Conservation (phyloP, 164 flowering plant species). For the Stephania cephalantha region DNA sequence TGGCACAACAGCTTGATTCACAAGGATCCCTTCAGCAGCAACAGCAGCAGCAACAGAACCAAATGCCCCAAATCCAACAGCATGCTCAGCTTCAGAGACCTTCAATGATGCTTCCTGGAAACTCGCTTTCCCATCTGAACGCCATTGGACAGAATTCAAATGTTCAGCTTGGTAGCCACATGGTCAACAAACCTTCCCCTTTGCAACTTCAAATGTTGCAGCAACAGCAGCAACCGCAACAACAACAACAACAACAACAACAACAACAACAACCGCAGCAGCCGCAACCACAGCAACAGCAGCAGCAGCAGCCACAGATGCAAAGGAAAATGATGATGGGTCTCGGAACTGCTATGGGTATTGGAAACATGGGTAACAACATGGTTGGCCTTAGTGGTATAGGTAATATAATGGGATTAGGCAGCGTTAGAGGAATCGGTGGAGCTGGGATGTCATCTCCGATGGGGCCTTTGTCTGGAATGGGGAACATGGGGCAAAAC, state of each 20-base stretch:
- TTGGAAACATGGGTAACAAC: conserved; percentile 57
- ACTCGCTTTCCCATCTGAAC: conserved; percentile 47
- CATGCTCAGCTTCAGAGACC: conserved; percentile 65
- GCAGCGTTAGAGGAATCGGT: conserved; percentile 58
- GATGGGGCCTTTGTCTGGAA: conserved; percentile 47
- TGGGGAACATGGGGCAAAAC: conserved; percentile 58
- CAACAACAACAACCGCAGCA: conserved; percentile 33
- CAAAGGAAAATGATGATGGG: conserved; percentile 71
- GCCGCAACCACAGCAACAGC: conserved; percentile 28
- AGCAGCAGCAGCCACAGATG: conserved; percentile 42
- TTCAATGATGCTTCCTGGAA: conserved; percentile 44
- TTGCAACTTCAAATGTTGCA: conserved; percentile 61
- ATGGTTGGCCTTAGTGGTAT: conserved; percentile 61
- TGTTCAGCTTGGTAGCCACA: conserved; percentile 46
- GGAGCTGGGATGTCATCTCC: conserved; percentile 61
- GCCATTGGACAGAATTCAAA: conserved; percentile 49
- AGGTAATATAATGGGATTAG: conserved; percentile 55
- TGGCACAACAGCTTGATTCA: conserved; percentile 53
- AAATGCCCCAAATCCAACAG: conserved; percentile 40
- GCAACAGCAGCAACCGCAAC: conserved; percentile 39
- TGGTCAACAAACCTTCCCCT: conserved; percentile 49
- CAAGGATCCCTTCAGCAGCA: conserved; percentile 43
- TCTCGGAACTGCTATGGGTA: conserved; percentile 49
- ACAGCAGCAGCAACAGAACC: conserved; percentile 36
- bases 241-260: conserved; percentile 15